These are phyloP conservation scores for Rhizopogon rudus DNA, from an alignment of 768 basidiomycete genomes.

Conservation along the genomic window DNA sequence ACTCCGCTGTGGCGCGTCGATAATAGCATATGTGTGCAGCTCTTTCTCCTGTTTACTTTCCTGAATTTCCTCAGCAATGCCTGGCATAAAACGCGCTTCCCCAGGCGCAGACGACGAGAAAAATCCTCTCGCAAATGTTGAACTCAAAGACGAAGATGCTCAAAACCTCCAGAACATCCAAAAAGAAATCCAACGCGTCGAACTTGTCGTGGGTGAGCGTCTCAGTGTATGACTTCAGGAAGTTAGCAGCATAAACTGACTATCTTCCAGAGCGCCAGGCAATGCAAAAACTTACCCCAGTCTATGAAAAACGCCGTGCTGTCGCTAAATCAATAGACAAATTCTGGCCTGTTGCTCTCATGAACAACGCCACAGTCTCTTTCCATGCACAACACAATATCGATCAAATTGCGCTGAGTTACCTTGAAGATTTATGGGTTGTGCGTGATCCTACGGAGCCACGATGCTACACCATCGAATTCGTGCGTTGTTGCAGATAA, in stretches of 20 bases:
- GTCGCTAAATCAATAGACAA: slow-evolving; percentile 62
- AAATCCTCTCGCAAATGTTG: slow-evolving; percentile 58
- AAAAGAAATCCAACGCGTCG: slow-evolving; percentile 65
- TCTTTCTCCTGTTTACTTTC: background rate
- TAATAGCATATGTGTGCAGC: background rate
- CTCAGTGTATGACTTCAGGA: background rate
- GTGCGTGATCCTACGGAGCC: slow-evolving; percentile 67
- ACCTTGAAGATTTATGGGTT: slow-evolving; percentile 84
- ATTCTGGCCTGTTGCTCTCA: slow-evolving; percentile 84
- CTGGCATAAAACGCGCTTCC: slow-evolving; percentile 67
- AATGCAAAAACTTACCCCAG: slow-evolving; percentile 50
- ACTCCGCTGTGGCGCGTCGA: slow-evolving; percentile 1
- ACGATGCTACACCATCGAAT: slow-evolving; percentile 80
- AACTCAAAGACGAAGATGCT: slow-evolving; percentile 69
- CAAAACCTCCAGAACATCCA: slow-evolving; percentile 60
- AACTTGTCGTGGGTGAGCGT: slow-evolving; percentile 65
- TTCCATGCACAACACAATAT: slow-evolving; percentile 66
- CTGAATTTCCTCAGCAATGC: slow-evolving; percentile 19
- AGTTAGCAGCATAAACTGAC: slow-evolving; percentile 5
- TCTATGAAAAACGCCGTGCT: slow-evolving; percentile 68
- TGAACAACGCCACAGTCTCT: slow-evolving; percentile 63
- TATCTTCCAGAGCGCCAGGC: slow-evolving; percentile 54
- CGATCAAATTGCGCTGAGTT: slow-evolving; percentile 79
- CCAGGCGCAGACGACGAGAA: slow-evolving; percentile 79
- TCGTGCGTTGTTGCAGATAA: slow-evolving; percentile 52